Conservation (phyloP, 768 basidiomycete species). For the Boletellus ananas region DNA sequence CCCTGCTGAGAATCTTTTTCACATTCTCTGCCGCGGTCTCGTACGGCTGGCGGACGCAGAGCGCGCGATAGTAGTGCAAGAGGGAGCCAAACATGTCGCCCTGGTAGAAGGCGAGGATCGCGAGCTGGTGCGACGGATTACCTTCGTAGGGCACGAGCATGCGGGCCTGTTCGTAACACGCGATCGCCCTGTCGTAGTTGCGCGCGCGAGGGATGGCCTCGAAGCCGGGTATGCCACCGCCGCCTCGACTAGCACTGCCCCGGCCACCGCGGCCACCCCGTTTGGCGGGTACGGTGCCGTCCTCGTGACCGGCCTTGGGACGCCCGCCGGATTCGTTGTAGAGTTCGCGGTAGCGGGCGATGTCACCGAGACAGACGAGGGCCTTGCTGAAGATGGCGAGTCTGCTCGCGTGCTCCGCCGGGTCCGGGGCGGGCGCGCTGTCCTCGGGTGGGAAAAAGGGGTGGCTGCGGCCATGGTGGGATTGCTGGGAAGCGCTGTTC, state of each 20-base stretch:
- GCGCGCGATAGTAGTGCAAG: slow-evolving; percentile 86
- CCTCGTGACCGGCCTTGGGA: slow-evolving; percentile 66
- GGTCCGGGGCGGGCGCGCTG: slow-evolving; percentile 35
- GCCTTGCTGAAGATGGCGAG: slow-evolving; percentile 83
- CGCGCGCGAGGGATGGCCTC: slow-evolving; percentile 54
- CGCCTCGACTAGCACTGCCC: slow-evolving; percentile 21
- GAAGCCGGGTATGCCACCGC: slow-evolving; percentile 33
- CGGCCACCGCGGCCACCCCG: slow-evolving; percentile 46
- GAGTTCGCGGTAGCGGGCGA: slow-evolving; percentile 89
- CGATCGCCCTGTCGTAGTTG: slow-evolving; percentile 70
- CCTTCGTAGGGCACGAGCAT: slow-evolving; percentile 83
- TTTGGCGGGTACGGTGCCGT: slow-evolving; percentile 35
- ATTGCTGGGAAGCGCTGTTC: slow-evolving; percentile 21
- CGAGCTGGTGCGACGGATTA: slow-evolving; percentile 94
- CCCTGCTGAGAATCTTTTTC: slow-evolving; percentile 62
- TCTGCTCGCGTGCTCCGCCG: slow-evolving; percentile 45
- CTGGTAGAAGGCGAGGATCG: slow-evolving; percentile 84
- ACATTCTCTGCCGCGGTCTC: slow-evolving; percentile 86
- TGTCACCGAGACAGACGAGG: slow-evolving; percentile 88
- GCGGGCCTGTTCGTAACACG: slow-evolving; percentile 84
- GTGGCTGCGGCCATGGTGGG: slow-evolving; percentile 48
- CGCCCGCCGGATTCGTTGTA: slow-evolving; percentile 74
- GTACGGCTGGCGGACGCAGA: slow-evolving; percentile 84
- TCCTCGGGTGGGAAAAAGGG: slow-evolving; percentile 64
- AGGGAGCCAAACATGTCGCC: slow-evolving; percentile 77